Evolutionary conservation across 2,329 filamentous ascomycete genomes (phyloP), one percentile per base, ranked within the genome.

Genomic region (Fusarium chuoi): DNA sequence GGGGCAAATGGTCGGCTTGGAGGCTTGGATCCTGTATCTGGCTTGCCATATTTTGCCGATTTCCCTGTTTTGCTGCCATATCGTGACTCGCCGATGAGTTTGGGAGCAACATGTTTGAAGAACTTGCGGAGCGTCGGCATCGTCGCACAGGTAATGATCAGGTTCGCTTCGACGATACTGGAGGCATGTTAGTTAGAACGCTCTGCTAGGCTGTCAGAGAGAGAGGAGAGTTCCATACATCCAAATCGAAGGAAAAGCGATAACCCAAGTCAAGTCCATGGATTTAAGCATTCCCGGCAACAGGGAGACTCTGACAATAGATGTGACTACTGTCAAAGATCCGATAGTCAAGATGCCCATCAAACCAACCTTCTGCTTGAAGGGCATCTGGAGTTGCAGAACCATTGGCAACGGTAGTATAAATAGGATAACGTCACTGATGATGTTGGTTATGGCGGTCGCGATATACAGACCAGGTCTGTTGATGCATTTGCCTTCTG

Each of bases 381-480:
- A 71, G 0, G 85, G 85, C 41, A 88, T 82, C 55, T 85, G 83
- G 1, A 88, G 75, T n/a, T 79, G 80, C 33, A 85, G 75, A 1
- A 88, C 79, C 41, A 86, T 85, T 1, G 83, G 84, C 35, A 88
- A 81, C 0, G 87, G 87, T 5, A 88, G 73, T 1, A 81, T 71
- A 54, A 87, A 86, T 22, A 87, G 82, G 11, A 87, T 71, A 9
- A 88, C 57, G 71, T 88, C 86, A 13, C 85, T 86, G 22, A 83
- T 62, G 51, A 88, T 85, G 65, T 87, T 87, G 24, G 85, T 79
- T 7, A 82, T 83, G 0, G 86, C 85, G 20, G 86, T 87, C 41
- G 83, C 81, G 38, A 88, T 83, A 74, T 87, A 88, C 33, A 88
- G 83, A 4, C 82, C 78, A n/a, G 85, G 82, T 28, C 83, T 81